phyloP scores from a whole-genome alignment of 331 rosid genomes.

The Stylosanthes scabra region DNA sequence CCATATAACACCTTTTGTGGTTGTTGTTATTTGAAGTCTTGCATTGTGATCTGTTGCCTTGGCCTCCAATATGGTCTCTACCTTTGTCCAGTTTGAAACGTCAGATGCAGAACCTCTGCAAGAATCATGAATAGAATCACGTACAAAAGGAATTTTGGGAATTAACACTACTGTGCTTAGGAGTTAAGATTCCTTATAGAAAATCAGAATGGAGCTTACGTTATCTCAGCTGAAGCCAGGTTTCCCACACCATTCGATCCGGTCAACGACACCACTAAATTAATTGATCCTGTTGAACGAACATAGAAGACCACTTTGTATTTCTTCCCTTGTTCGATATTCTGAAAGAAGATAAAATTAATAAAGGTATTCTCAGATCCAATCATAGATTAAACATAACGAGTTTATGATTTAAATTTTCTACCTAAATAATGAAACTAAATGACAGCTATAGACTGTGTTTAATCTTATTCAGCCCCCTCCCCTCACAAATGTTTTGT shows the following conservation, averaged over 20 bases:
- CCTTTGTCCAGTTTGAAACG: constrained; percentile 76
- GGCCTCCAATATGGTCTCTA: constrained; percentile 71
- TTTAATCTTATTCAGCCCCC: constrained; percentile 6
- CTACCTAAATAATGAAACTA: constrained; percentile 19
- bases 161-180: background rate
- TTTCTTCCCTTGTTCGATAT: constrained; percentile 79
- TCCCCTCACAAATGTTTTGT: background rate
- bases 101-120: constrained; percentile 63
- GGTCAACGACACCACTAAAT: constrained; percentile 61
- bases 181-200: constrained; percentile 29
- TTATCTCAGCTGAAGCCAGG: constrained; percentile 68
- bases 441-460: constrained; percentile 13
- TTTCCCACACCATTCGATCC: constrained; percentile 58
- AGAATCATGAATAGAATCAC: constrained; percentile 28
- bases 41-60: constrained; percentile 61
- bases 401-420: background rate
- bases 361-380: constrained; percentile 28
- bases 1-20: constrained; percentile 75
- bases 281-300: constrained; percentile 69
- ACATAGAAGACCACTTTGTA: constrained; percentile 75
- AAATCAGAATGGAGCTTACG: constrained; percentile 52
- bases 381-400: constrained; percentile 11
- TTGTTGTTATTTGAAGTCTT: constrained; percentile 85
- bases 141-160: constrained; percentile 16
- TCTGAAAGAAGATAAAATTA: constrained; percentile 53